phyloP scores from a whole-genome alignment of 169 alveolate genomes.

The Cryptosporidium canis region DNA sequence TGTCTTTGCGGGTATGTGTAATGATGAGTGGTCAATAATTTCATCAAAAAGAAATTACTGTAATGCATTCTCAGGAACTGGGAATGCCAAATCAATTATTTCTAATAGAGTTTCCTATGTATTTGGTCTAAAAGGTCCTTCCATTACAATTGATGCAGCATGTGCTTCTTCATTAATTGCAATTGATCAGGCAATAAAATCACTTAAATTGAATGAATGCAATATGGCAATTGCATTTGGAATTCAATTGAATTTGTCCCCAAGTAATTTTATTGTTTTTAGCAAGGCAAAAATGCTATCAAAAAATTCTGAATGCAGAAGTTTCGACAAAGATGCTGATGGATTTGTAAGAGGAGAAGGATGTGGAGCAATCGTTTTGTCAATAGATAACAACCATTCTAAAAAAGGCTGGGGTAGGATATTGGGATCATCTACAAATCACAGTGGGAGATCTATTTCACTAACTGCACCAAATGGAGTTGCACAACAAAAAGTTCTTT shows the following conservation, averaged over 20 bases:
- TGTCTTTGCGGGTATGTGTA: constrained; percentile 63
- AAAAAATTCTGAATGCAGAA: constrained; percentile 74
- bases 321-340: constrained; percentile 79
- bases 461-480: constrained; percentile 83
- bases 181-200: constrained; percentile 38
- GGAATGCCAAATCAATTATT: constrained; percentile 62
- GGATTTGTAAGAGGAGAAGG: constrained; percentile 81
- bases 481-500: constrained; percentile 78
- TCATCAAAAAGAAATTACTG: constrained; percentile 32
- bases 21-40: constrained; percentile 55
- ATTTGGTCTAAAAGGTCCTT: constrained; percentile 50
- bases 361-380: constrained; percentile 76
- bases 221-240: constrained; percentile 42
- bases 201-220: constrained; percentile 15
- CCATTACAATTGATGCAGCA: constrained; percentile 62
- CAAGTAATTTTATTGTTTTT: constrained; percentile 69
- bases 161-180: constrained; percentile 71
- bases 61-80: constrained; percentile 68
- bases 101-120: constrained; percentile 56
- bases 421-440: constrained; percentile 77
- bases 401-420: constrained; percentile 45
- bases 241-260: constrained; percentile 65
- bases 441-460: constrained; percentile 78
- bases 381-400: background rate
- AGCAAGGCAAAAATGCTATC: constrained; percentile 77